Base-by-base conservation (phyloP, 345 rosid genomes). In the Arabis hirsuta region DNA sequence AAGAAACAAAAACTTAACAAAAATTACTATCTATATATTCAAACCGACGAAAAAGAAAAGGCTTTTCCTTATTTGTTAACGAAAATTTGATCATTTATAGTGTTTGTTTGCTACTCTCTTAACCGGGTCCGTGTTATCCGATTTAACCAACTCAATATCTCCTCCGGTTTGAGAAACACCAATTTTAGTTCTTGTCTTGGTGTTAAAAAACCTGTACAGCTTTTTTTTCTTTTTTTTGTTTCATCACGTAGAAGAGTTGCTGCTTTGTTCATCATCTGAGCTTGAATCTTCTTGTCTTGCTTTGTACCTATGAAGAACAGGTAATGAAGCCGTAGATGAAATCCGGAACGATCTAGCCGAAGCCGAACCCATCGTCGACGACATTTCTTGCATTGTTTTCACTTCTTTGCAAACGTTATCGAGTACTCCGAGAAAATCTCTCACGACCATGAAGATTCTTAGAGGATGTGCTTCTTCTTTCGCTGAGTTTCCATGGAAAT, bases 341-440 rank as follows among this genome's bases (percentile, higher is more conserved):
- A 91, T 88, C 32, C 96, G 84, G 68, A 95, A 95, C 16, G 99
- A 95, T 80, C 92, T 85, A 2, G 97, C 91, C 38, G 96, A 71
- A 48, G 97, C 90, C 13, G 96, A 71, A 48, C 96, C 96, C 76
- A 88, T 74, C 48, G 63, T 5, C 6, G 78, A 1, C 24, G 78
- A 67, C 79, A 80, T 86, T 31, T 91, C 99, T 68, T 91, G 98
- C 88, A 91, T 82, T 27, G 68, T 82, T 61, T 96, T 88, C 13
- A 95, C 99, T 76, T 95, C 99, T 76, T 91, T 95, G 82, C 99
- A 95, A 26, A 95, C 99, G 67, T 86, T 88, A 75, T 95, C 99
- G 73, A 95, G 71, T 65, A 84, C 69, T 7, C 80, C 84, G 5
- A 91, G 86, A 75, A 95, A 91, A 78, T 95, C 97, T 78, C 97